Percentiles rank a stretch among this genome's conserved stretches.
Evolutionary conservation across 2,329 filamentous ascomycete genomes (phyloP).

Genomic region (Fusarium coffeatum): DNA sequence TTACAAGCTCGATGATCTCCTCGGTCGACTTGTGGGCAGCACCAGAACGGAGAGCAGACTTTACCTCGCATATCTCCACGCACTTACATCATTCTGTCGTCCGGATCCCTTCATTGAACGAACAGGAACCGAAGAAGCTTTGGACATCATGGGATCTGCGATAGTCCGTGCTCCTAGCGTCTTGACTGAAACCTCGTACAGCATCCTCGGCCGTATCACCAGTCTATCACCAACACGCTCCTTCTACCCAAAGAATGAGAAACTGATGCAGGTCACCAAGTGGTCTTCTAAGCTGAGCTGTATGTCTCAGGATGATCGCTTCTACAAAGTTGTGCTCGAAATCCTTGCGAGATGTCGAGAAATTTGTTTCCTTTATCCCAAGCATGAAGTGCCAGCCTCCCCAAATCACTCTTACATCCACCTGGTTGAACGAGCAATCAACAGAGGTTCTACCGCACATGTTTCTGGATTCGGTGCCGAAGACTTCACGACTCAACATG

Average conservation of each 20-base stretch:
- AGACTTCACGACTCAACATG: conserved; percentile 12
- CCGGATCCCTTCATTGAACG: conserved; percentile 60
- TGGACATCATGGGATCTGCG: conserved; percentile 61
- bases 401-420: background rate
- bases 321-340: conserved; percentile 42
- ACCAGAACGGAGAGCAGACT: conserved; percentile 64
- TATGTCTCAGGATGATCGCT: conserved; percentile 59
- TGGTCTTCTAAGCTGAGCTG: conserved; percentile 57
- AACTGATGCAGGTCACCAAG: conserved; percentile 59
- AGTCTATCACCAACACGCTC: conserved; percentile 46
- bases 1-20: conserved; percentile 61
- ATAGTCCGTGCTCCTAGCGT: conserved; percentile 54
- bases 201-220: background rate
- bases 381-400: accelerated
- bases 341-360: background rate
- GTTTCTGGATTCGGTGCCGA: conserved; percentile 41
- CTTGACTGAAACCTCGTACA: background rate
- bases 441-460: conserved; percentile 14
- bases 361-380: conserved; percentile 27
- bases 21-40: conserved; percentile 64
- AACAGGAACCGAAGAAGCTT: conserved; percentile 67
- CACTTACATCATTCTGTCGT: conserved; percentile 63
- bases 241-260: conserved; percentile 57
- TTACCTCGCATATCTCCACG: conserved; percentile 63
- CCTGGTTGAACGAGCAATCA: conserved; percentile 30